Conservation (phyloP, 2,329 filamentous ascomycete species). For the Albophoma yamanashiensis region DNA sequence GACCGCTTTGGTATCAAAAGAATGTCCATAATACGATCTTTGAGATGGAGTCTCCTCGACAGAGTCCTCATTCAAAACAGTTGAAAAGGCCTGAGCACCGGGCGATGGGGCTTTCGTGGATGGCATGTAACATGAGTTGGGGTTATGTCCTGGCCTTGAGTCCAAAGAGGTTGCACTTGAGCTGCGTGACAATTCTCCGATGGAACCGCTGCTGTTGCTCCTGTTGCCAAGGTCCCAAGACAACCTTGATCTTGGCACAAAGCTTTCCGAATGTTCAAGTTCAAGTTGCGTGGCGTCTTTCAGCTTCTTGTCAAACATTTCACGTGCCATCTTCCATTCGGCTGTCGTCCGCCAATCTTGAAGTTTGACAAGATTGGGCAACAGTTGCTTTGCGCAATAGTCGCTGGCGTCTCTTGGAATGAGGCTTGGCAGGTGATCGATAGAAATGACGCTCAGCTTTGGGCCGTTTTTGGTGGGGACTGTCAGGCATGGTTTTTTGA, state of each 20-base stretch:
- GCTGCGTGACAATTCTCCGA: not conserved
- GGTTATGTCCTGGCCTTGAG: not conserved
- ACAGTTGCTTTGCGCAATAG: not conserved
- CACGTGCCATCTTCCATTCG: not conserved
- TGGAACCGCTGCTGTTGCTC: not conserved
- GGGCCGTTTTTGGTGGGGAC: not conserved
- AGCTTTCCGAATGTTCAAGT: not conserved
- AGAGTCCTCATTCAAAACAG: not conserved
- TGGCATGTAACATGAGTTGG: not conserved
- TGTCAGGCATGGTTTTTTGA: not conserved
- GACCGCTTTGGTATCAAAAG: not conserved
- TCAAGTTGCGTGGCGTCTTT: not conserved
- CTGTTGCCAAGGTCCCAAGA: not conserved
- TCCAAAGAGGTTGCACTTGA: not conserved
- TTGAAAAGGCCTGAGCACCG: not conserved
- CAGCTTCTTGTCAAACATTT: not conserved
- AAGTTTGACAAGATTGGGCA: not conserved
- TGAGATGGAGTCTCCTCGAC: not conserved
- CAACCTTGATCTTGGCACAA: not conserved
- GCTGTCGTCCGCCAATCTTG: not conserved
- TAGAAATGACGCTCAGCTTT: not conserved
- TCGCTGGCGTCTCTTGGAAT: not conserved
- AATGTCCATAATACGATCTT: not conserved
- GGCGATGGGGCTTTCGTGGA: not conserved
- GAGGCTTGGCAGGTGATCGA: not conserved